phyloP scores from a whole-genome alignment of 2,329 filamentous ascomycete genomes.

The Trichoderma simmonsii region DNA sequence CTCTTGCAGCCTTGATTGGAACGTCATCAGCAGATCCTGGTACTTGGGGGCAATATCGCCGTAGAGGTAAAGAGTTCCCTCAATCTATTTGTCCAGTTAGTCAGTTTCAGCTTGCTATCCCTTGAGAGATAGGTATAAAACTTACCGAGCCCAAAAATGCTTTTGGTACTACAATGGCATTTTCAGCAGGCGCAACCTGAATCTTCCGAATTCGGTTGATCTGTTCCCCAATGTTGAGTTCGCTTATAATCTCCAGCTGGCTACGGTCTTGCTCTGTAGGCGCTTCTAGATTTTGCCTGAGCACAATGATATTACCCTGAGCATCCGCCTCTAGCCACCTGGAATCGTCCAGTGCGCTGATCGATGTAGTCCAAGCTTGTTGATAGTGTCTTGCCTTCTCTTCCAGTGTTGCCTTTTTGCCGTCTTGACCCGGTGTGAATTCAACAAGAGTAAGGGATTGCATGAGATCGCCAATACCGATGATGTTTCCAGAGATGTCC shows the following conservation, averaged over 20 bases:
- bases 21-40: slow-evolving; percentile 75
- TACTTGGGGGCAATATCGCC: slow-evolving; percentile 69
- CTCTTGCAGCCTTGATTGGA: slow-evolving; percentile 70
- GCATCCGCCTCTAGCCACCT: slow-evolving; percentile 82
- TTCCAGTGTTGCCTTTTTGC: slow-evolving; percentile 58
- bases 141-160: slow-evolving; percentile 88
- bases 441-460: slow-evolving; percentile 82
- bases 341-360: slow-evolving; percentile 68
- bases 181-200: slow-evolving; percentile 60
- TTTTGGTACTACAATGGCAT: slow-evolving; percentile 69
- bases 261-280: slow-evolving; percentile 71
- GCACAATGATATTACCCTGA: slow-evolving; percentile 79
- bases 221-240: slow-evolving; percentile 86
- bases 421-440: slow-evolving; percentile 58
- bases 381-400: slow-evolving; percentile 80
- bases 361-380: slow-evolving; percentile 76
- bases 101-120: not conserved
- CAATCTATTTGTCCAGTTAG: slow-evolving; percentile 55
- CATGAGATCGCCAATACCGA: slow-evolving; percentile 89
- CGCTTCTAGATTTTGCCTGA: slow-evolving; percentile 70
- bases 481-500: slow-evolving; percentile 67
- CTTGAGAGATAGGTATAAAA: not conserved
- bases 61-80: slow-evolving; percentile 89
- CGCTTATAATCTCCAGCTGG: slow-evolving; percentile 69
- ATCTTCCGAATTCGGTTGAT: slow-evolving; percentile 83